These are phyloP conservation scores for Trichophyton rubrum DNA, from an alignment of 2,329 filamentous ascomycete species.

Conservation along the genomic window DNA sequence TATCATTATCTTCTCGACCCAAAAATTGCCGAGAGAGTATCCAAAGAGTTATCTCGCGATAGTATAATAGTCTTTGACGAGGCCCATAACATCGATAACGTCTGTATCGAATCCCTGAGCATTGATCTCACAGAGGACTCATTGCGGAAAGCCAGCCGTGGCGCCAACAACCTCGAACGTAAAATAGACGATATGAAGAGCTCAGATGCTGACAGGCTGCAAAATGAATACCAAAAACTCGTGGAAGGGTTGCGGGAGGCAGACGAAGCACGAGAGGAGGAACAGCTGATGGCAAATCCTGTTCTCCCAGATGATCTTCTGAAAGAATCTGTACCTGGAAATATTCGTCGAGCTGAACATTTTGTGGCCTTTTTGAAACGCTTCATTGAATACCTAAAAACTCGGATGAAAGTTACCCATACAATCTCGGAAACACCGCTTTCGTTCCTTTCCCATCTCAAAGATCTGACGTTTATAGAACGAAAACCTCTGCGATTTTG, in stretches of 20 bases:
- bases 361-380: constrained; percentile 90
- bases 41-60: constrained; percentile 90
- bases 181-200: constrained; percentile 91
- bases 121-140: constrained; percentile 96
- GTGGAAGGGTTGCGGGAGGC: constrained; percentile 82
- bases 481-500: constrained; percentile 89
- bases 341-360: constrained; percentile 89
- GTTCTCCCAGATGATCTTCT: constrained; percentile 85
- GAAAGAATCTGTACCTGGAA: constrained; percentile 90
- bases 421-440: constrained; percentile 95
- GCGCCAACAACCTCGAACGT: constrained; percentile 77
- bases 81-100: constrained; percentile 98
- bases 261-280: constrained; percentile 81
- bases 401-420: constrained; percentile 93
- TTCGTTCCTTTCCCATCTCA: constrained; percentile 84
- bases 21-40: constrained; percentile 92
- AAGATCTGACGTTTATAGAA: constrained; percentile 94
- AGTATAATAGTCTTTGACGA: constrained; percentile 98
- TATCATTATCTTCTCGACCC: constrained; percentile 97
- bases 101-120: constrained; percentile 93
- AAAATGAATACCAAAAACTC: constrained; percentile 89
- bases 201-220: constrained; percentile 87
- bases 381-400: constrained; percentile 96
- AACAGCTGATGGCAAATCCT: constrained; percentile 94
- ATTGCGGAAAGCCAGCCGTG: constrained; percentile 74